A percentile compares a stretch with the other conserved stretches of the same genome.
Conservation (phyloP, 225 moss, liverwort and hornwort genomes). For the Takakia lepidozioides region DNA sequence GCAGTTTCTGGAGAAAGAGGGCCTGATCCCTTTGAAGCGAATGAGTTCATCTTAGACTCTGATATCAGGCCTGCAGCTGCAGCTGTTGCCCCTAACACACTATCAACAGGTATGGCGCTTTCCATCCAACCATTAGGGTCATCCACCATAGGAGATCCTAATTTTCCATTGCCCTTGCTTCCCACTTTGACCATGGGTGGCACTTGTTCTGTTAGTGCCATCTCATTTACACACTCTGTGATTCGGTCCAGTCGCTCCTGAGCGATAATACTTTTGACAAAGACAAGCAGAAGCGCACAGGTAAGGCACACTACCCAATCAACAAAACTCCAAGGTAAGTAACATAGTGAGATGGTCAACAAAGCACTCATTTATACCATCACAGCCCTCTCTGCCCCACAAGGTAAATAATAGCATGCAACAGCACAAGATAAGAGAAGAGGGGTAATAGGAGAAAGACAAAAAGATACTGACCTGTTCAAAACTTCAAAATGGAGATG, state of each 20-base stretch:
- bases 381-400: too few relatives aligned
- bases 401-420: too few relatives aligned
- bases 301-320: too few relatives aligned
- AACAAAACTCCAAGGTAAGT: too few relatives aligned
- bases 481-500: conserved; percentile 89
- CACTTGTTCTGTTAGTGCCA: conserved; percentile 69
- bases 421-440: not conserved
- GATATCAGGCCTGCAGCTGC: conserved; percentile 91
- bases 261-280: conserved; percentile 77
- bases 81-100: conserved; percentile 93
- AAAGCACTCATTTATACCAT: too few relatives aligned
- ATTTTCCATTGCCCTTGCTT: conserved; percentile 49
- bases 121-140: conserved; percentile 98
- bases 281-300: too few relatives aligned
- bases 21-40: conserved; percentile 78
- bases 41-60: conserved; percentile 78
- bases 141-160: conserved; percentile 32
- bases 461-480: conserved; percentile 44
- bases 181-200: conserved; percentile 64
- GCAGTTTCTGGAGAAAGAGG: conserved; percentile 55
- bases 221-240: conserved; percentile 94
- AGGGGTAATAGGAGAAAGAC: not conserved
- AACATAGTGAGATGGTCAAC: too few relatives aligned
- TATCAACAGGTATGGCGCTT: conserved; percentile 82
- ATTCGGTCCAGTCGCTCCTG: conserved; percentile 98